phyloP scores from a whole-genome alignment of 768 basidiomycete genomes.

The Dacryopinax spathularia region DNA sequence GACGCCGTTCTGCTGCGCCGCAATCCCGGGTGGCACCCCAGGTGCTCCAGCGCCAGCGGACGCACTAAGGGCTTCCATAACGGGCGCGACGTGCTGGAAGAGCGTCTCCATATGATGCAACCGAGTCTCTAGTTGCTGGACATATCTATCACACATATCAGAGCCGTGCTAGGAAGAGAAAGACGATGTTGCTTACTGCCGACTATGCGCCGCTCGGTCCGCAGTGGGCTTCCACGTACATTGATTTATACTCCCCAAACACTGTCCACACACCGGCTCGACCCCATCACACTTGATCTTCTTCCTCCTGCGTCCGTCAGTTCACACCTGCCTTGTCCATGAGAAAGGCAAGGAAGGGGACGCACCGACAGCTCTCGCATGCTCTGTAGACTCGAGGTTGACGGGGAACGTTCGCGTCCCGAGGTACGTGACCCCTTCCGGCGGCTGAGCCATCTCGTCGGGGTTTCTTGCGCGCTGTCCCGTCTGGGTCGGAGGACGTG shows the following conservation, averaged over 20 bases:
- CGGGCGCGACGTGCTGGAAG: slow-evolving; percentile 69
- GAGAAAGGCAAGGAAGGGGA: slow-evolving; percentile 11
- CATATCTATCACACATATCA: slow-evolving; percentile 42
- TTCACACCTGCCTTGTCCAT: slow-evolving; percentile 9
- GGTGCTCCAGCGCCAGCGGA: background rate
- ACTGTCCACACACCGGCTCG: slow-evolving; percentile 77
- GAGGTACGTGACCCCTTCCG: slow-evolving; percentile 26
- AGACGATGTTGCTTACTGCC: slow-evolving; percentile 48
- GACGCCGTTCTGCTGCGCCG: background rate
- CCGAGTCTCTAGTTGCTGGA: slow-evolving; percentile 79
- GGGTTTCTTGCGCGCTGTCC: slow-evolving; percentile 53
- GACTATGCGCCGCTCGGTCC: slow-evolving; percentile 75
- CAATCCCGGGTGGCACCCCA: background rate
- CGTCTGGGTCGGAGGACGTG: slow-evolving; percentile 28
- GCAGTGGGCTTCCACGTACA: slow-evolving; percentile 88
- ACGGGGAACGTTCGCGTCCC: slow-evolving; percentile 57
- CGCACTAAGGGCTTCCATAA: slow-evolving; percentile 33
- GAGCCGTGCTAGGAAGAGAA: slow-evolving; percentile 11
- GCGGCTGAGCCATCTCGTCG: slow-evolving; percentile 42
- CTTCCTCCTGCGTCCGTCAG: slow-evolving; percentile 46
- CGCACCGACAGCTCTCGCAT: slow-evolving; percentile 76
- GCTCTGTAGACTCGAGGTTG: slow-evolving; percentile 73
- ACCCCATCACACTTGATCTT: slow-evolving; percentile 87
- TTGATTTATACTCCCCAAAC: slow-evolving; percentile 52
- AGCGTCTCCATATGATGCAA: slow-evolving; percentile 76